A percentile compares a stretch with the other conserved stretches of the same genome.
phyloP scores from a whole-genome alignment of 2,329 filamentous ascomycete genomes.

The Aspergillus versicolor region DNA sequence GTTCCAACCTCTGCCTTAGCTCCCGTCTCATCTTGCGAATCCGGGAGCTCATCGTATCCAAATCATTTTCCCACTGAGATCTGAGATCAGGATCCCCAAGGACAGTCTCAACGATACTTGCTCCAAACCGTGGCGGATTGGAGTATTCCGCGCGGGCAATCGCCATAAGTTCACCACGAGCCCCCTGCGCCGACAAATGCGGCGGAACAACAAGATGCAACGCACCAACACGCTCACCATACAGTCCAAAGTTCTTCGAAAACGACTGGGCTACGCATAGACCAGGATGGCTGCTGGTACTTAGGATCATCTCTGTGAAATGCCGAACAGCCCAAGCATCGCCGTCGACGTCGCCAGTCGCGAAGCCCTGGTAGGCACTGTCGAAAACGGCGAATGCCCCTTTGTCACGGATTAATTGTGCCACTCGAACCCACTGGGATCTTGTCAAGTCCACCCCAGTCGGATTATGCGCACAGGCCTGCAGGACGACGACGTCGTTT shows the following conservation, averaged over 20 bases:
- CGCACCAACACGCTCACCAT: slow-evolving; percentile 90
- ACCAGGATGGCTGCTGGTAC: slow-evolving; percentile 70
- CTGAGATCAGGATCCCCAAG: slow-evolving; percentile 77
- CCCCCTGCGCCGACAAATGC: slow-evolving; percentile 23
- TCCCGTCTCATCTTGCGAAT: slow-evolving; percentile 87
- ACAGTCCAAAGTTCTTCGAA: slow-evolving; percentile 72
- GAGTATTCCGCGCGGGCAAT: slow-evolving; percentile 35
- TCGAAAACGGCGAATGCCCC: slow-evolving; percentile 97
- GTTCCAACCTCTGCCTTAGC: slow-evolving; percentile 74
- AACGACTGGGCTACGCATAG: slow-evolving; percentile 59
- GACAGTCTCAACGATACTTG: slow-evolving; percentile 76
- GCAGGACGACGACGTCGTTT: slow-evolving; percentile 80
- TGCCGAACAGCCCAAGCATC: slow-evolving; percentile 88
- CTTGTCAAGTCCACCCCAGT: slow-evolving; percentile 90
- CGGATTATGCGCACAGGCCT: slow-evolving; percentile 96
- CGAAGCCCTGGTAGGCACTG: slow-evolving; percentile 95
- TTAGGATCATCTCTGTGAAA: slow-evolving; percentile 60
- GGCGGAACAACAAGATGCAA: slow-evolving; percentile 63
- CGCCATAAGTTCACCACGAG: slow-evolving; percentile 33
- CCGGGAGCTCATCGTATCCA: slow-evolving; percentile 86
- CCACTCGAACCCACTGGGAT: slow-evolving; percentile 89
- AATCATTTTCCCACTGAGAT: slow-evolving; percentile 83
- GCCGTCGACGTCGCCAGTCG: slow-evolving; percentile 78
- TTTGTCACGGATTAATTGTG: slow-evolving; percentile 71
- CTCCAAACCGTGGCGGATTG: slow-evolving; percentile 75